Base-by-base conservation (phyloP, 192 early-diverging fungal genomes). In the Dissophora ornata region DNA sequence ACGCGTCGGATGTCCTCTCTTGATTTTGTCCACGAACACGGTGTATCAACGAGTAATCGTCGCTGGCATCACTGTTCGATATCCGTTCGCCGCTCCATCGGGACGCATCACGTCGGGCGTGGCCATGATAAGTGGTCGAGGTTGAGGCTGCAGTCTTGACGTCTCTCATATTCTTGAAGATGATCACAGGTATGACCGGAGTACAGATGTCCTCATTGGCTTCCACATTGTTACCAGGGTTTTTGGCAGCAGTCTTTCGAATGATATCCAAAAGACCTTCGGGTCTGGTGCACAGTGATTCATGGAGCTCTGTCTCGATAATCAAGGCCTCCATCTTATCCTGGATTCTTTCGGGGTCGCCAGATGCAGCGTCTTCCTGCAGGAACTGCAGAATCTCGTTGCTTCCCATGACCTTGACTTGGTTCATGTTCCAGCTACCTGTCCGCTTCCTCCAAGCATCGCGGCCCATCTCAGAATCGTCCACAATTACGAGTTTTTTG, bases 81-180 rank as follows among this genome's bases (percentile, higher is more conserved):
- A 77, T 77, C 2, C 73, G 29, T n/a, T 77, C 64, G n/a, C 64
- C 73, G 22, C 64, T 77, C 73, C 73, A 77, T 26, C 73, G 46
- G 9, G 73, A 77, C 0, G 48, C 46, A 12, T 61, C 71, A n/a
- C 57, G 29, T 19, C 73, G 62, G 36, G 58, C 54, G 36, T 67
- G 73, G 13, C 73, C 63, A 29, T 77, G 64, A n/a, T 67, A 66
- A 0, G 73, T 24, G 7, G 58, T 55, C 8, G 73, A 77, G 4
- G 15, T 36, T 18, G 63, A 48, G 4, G 73, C 58, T 11, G 59
- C 73, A 5, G 73, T 40, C 13, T 47, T 49, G 42, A 77, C 40
- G 50, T 77, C 73, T 47, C 73, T 36, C 44, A 61, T 67, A 28
- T 67, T 67, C 32, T 77, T 77, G 46, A 77, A 77, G 4, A 77